Percentiles rank a stretch among this genome's conserved stretches.
Conservation (phyloP, 2,329 filamentous ascomycete species). For the Calonectria honghensis region DNA sequence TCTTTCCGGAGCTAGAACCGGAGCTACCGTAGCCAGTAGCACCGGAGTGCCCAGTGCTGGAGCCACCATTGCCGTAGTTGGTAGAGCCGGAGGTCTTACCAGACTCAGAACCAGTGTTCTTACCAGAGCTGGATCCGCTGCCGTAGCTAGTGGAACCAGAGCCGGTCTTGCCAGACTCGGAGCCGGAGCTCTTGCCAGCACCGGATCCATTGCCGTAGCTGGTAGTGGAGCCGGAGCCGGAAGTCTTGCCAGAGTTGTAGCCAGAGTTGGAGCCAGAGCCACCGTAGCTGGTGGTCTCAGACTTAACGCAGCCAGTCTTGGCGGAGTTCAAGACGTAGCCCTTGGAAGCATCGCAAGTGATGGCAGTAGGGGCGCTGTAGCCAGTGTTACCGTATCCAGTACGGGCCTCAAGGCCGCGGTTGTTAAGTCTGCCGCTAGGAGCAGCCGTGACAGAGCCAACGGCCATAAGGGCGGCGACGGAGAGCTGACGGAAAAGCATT, state of each 20-base stretch:
- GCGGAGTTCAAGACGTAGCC: slow-evolving; percentile 11
- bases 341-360: background rate
- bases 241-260: background rate
- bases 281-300: background rate
- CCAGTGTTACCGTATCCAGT: background rate
- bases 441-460: slow-evolving; percentile 14
- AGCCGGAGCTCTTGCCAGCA: background rate
- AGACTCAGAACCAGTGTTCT: background rate
- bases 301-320: slow-evolving; percentile 10
- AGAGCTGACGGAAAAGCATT: slow-evolving; percentile 20
- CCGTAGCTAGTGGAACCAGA: background rate
- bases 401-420: background rate
- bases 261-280: background rate
- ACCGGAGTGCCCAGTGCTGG: background rate
- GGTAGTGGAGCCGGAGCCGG: too few relatives aligned
- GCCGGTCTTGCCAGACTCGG: too few relatives aligned
- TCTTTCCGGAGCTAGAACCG: background rate
- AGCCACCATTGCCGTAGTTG: too few relatives aligned
- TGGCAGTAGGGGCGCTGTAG: background rate
- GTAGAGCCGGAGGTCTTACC: background rate
- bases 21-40: background rate
- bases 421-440: background rate
- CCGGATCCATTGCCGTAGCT: background rate
- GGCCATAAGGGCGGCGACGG: slow-evolving; percentile 8
- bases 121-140: background rate